These are phyloP conservation scores for Setomelanomma holmii DNA, from an alignment of 2,329 filamentous ascomycete genomes.

Conservation along the genomic window DNA sequence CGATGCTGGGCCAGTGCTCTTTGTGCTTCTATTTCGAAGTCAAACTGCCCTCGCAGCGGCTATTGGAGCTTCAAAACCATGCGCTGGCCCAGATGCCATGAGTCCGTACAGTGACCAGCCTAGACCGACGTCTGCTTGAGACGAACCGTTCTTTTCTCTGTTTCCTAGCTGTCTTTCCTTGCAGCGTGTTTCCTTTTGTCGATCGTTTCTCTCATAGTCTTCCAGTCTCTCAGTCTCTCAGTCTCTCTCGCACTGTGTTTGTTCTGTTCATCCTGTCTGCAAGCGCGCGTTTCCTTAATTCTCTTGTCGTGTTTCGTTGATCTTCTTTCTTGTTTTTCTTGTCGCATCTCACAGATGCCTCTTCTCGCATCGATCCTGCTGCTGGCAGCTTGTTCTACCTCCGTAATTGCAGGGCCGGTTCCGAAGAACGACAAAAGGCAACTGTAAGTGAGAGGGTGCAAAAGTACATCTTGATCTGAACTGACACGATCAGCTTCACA, in stretches of 20 bases:
- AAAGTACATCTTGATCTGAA: neutral
- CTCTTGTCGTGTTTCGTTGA: slow-evolving; percentile 9
- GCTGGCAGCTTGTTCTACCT: slow-evolving; percentile 46
- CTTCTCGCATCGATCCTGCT: slow-evolving; percentile 36
- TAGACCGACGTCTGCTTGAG: slow-evolving; percentile 36
- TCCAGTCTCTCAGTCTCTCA: slow-evolving; percentile 10
- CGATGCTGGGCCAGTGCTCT: slow-evolving; percentile 44
- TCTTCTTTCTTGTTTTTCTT: slow-evolving; percentile 28
- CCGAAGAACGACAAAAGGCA: slow-evolving; percentile 35
- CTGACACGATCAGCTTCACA: slow-evolving; percentile 32
- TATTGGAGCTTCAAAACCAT: slow-evolving; percentile 49
- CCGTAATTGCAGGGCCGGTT: slow-evolving; percentile 42
- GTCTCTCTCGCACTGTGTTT: slow-evolving; percentile 26
- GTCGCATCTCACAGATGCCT: slow-evolving; percentile 34
- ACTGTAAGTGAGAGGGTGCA: slow-evolving; percentile 30
- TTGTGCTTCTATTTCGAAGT: slow-evolving; percentile 34
- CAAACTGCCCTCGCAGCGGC: slow-evolving; percentile 49
- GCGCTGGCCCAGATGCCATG: slow-evolving; percentile 33
- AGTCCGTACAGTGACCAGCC: slow-evolving; percentile 26
- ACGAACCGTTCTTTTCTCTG: slow-evolving; percentile 28
- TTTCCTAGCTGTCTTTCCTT: slow-evolving; percentile 29
- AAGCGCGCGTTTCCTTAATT: slow-evolving; percentile 28
- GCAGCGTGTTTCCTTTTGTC: slow-evolving; percentile 29
- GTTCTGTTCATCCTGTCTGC: slow-evolving; percentile 28
- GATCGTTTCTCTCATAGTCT: slow-evolving; percentile 44